Conservation (phyloP, 192 early-diverging fungal species). For the Entomortierella beljakovae region DNA sequence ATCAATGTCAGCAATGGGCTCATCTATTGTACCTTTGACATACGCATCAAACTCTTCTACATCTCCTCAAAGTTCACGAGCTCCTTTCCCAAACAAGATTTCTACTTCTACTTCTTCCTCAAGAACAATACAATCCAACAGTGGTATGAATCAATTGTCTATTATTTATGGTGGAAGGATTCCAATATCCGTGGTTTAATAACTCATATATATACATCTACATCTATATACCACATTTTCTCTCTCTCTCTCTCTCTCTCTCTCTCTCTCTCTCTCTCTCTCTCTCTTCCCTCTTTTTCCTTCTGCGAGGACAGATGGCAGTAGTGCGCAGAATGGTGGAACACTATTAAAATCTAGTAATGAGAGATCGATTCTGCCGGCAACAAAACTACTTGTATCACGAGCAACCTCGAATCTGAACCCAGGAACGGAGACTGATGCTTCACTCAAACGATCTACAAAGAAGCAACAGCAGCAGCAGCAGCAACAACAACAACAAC, state of each 20-base stretch:
- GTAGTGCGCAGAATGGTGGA: not conserved
- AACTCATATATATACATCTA: not conserved
- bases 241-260: not conserved
- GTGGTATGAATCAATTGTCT: not conserved
- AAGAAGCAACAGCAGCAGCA: constrained; percentile 26
- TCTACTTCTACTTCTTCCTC: not conserved
- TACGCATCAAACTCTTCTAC: constrained; percentile 3
- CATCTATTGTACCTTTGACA: constrained; percentile 16
- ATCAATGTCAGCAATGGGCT: constrained; percentile 28
- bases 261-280: not conserved
- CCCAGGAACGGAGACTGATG: not conserved
- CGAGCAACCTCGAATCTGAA: not conserved
- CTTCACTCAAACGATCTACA: constrained; percentile 1
- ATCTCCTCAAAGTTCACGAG: constrained; percentile 1
- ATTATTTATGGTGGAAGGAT: not conserved
- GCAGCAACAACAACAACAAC: constrained; percentile 9
- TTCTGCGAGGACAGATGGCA: not conserved
- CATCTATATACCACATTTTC: not conserved
- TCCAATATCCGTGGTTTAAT: not conserved
- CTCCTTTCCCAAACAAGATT: constrained; percentile 9
- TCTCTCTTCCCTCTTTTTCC: not conserved
- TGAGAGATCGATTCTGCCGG: constrained; percentile 9
- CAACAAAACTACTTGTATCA: not conserved
- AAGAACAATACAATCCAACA: constrained; percentile 3
- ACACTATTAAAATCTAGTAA: not conserved